These are phyloP conservation scores for Pseudozyma hubeiensis DNA, from an alignment of 1,284 basidiomycete genomes.

Conservation along the genomic window DNA sequence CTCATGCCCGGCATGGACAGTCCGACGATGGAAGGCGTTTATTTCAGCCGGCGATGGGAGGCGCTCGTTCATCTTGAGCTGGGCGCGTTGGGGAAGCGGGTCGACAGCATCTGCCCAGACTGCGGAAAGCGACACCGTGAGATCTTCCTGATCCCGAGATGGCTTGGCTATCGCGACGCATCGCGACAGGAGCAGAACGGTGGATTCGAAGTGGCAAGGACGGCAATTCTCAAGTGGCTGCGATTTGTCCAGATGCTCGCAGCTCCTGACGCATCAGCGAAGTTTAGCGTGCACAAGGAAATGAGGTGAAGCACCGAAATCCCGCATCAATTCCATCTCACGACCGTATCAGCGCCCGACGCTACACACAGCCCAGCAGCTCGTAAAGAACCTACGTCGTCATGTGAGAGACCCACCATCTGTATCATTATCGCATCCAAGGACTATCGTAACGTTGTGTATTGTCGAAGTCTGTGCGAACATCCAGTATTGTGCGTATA, in stretches of 20 bases:
- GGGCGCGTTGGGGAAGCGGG: conserved; percentile 16
- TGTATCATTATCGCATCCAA: too few relatives aligned
- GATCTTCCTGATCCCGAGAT: conserved; percentile 51
- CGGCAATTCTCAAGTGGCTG: conserved; percentile 42
- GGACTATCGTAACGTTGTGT: too few relatives aligned
- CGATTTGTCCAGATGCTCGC: conserved; percentile 26
- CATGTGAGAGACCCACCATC: too few relatives aligned
- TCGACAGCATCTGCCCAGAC: conserved; percentile 42
- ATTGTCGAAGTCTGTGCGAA: too few relatives aligned
- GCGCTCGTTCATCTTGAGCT: conserved; percentile 52
- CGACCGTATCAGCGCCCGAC: too few relatives aligned
- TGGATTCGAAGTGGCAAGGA: conserved; percentile 24
- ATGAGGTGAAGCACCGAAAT: too few relatives aligned
- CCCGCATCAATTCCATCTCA: too few relatives aligned
- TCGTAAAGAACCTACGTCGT: too few relatives aligned
- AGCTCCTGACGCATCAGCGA: background rate
- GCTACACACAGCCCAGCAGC: too few relatives aligned
- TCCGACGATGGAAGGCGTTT: conserved; percentile 15
- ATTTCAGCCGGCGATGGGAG: conserved; percentile 53
- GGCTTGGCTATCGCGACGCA: background rate
- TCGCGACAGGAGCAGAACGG: background rate
- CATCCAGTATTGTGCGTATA: too few relatives aligned
- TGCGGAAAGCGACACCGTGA: conserved; percentile 49
- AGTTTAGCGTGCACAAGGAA: background rate
- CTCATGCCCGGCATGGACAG: conserved; percentile 34